A percentile compares a stretch with the other conserved stretches of the same genome.
Conservation (phyloP, 225 moss, liverwort and hornwort species). For the Physcomitrellopsis africana region DNA sequence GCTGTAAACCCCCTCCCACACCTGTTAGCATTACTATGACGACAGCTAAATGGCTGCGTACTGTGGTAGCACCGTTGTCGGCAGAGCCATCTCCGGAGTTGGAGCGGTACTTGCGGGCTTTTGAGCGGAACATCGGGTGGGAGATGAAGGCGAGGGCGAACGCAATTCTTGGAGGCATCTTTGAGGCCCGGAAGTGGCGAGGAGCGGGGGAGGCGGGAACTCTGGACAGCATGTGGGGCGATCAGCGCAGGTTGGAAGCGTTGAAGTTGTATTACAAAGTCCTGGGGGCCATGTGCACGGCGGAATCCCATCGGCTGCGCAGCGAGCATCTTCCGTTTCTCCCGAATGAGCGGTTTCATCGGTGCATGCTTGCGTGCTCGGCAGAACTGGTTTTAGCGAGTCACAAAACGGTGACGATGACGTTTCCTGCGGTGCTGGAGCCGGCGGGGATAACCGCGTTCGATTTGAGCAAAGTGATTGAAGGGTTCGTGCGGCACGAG, state of each 20-base stretch:
- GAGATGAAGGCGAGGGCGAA: slow-evolving; percentile 72
- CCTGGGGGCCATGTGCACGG: slow-evolving; percentile 80
- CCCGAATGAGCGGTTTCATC: slow-evolving; percentile 93
- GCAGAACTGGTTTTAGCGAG: slow-evolving; percentile 95
- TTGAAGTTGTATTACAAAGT: slow-evolving; percentile 94
- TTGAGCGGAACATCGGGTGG: slow-evolving; percentile 73
- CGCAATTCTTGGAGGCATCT: slow-evolving; percentile 75
- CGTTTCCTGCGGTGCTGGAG: slow-evolving; percentile 95
- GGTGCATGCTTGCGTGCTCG: slow-evolving; percentile 98
- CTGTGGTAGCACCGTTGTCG: slow-evolving; percentile 74
- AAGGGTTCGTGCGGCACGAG: slow-evolving; percentile 93
- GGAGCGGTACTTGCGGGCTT: slow-evolving; percentile 69
- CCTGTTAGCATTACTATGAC: slow-evolving; percentile 98
- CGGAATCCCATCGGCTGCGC: slow-evolving; percentile 80
- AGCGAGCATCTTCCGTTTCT: slow-evolving; percentile 81
- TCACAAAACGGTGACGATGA: slow-evolving; percentile 99
- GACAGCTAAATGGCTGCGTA: slow-evolving; percentile 97
- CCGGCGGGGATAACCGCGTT: slow-evolving; percentile 95
- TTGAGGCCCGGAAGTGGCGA: slow-evolving; percentile 70
- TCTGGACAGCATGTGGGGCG: slow-evolving; percentile 83
- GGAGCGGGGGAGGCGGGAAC: slow-evolving; percentile 58
- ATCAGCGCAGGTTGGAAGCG: slow-evolving; percentile 87
- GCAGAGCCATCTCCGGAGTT: slow-evolving; percentile 79
- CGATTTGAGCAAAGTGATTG: slow-evolving; percentile 96
- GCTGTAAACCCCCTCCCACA: slow-evolving; percentile 83